Percentiles rank a stretch among this genome's conserved stretches.
These are phyloP conservation scores for Neonectria sp. DNA, from an alignment of 2,329 filamentous ascomycete species.

Conservation along the genomic window DNA sequence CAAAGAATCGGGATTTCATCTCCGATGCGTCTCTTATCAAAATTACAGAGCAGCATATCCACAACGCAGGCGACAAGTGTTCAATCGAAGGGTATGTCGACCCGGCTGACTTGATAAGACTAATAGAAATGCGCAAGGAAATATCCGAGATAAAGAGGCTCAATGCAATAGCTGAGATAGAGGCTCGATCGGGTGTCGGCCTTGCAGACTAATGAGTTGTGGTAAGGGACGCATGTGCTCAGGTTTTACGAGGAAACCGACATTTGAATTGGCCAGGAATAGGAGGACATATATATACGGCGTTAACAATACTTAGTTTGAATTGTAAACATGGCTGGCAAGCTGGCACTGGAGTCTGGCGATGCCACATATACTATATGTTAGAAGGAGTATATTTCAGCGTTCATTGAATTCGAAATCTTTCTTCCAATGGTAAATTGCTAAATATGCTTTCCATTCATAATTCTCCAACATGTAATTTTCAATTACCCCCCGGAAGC, in stretches of 20 bases:
- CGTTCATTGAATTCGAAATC: too few relatives aligned
- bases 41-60: conserved; percentile 35
- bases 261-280: not conserved
- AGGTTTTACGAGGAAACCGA: not conserved
- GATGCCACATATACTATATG: too few relatives aligned
- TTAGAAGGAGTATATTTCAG: too few relatives aligned
- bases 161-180: not conserved
- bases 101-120: not conserved
- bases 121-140: not conserved
- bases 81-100: conserved; percentile 37
- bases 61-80: conserved; percentile 28
- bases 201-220: not conserved
- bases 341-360: too few relatives aligned
- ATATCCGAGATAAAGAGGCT: not conserved
- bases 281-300: not conserved
- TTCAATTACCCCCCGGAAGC: not conserved
- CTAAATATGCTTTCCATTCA: not conserved
- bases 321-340: not conserved
- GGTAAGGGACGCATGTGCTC: not conserved
- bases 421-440: too few relatives aligned
- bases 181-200: not conserved
- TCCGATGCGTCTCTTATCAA: conserved; percentile 34
- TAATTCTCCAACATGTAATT: not conserved
- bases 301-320: not conserved
- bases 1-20: conserved; percentile 24